phyloP scores from a whole-genome alignment of 176 grass and related monocot species.

The Miscanthus lutarioriparius region DNA sequence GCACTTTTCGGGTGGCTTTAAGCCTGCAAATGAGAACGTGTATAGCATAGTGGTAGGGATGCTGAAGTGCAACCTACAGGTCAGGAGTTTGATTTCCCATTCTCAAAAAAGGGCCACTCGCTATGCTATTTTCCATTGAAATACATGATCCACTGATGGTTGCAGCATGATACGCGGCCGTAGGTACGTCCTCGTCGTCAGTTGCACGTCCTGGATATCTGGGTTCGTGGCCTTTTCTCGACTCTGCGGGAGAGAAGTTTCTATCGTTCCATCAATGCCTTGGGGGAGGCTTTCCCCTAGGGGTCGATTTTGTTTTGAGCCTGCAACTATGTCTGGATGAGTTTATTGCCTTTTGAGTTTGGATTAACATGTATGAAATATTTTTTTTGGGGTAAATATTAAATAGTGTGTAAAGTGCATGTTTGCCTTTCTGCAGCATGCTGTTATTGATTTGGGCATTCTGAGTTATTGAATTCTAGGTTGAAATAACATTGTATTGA shows the following conservation, averaged over 20 bases:
- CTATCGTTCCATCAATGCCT: neutral
- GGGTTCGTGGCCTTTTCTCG: neutral
- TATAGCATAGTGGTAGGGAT: neutral
- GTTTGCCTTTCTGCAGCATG: neutral
- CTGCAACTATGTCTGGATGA: neutral
- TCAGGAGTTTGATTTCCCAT: neutral
- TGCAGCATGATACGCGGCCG: neutral
- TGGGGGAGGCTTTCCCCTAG: neutral
- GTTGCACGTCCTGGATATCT: neutral
- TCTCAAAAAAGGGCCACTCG: neutral
- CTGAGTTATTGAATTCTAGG: constrained; percentile 4
- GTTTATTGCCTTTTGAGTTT: constrained; percentile 8
- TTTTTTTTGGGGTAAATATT: neutral
- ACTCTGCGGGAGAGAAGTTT: neutral
- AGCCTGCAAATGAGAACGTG: neutral
- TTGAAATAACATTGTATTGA: neutral
- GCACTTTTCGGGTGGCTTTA: neutral
- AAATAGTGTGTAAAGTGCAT: neutral
- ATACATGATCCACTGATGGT: neutral
- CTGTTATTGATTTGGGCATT: neutral
- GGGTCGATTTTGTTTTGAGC: neutral
- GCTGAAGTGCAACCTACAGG: neutral
- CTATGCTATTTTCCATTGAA: neutral
- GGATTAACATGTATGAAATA: neutral
- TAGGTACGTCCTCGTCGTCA: too few species aligned